Percentiles rank a stretch among this genome's conserved stretches.
These are phyloP conservation scores for Colletotrichum acutatum DNA, from an alignment of 2,329 filamentous ascomycete genomes.

Conservation along the genomic window DNA sequence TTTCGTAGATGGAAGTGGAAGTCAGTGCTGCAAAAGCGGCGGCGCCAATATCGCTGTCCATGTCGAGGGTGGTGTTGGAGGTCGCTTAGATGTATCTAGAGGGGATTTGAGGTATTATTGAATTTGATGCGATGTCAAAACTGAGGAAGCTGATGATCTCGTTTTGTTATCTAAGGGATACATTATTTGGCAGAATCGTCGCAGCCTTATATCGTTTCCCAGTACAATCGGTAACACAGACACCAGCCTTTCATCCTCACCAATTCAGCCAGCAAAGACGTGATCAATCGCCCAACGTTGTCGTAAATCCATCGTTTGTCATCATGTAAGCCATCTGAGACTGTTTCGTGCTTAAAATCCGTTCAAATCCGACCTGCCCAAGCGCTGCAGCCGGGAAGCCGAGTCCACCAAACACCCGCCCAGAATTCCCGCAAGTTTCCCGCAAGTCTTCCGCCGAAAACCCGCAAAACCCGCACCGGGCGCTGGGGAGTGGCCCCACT, in stretches of 20 bases:
- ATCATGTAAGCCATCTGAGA: not conserved
- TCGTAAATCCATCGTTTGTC: not conserved
- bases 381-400: not conserved
- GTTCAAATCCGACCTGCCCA: not conserved
- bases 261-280: not conserved
- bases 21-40: conserved; percentile 5
- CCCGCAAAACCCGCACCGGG: conserved; percentile 34
- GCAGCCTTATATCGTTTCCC: not conserved
- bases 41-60: conserved; percentile 12
- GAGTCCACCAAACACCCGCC: not conserved
- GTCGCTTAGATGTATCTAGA: not conserved
- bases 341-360: too few relatives aligned
- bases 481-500: not conserved
- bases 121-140: not conserved
- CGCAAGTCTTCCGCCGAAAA: conserved; percentile 33
- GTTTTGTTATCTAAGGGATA: not conserved
- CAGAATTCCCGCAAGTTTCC: conserved; percentile 7
- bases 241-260: not conserved
- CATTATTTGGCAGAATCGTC: not conserved
- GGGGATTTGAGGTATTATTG: not conserved
- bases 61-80: not conserved
- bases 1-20: conserved; percentile 48
- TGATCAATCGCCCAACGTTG: not conserved
- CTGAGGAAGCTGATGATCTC: not conserved
- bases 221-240: not conserved